Conservation (phyloP, 2,329 filamentous ascomycete species). For the Fusarium cicatricum region DNA sequence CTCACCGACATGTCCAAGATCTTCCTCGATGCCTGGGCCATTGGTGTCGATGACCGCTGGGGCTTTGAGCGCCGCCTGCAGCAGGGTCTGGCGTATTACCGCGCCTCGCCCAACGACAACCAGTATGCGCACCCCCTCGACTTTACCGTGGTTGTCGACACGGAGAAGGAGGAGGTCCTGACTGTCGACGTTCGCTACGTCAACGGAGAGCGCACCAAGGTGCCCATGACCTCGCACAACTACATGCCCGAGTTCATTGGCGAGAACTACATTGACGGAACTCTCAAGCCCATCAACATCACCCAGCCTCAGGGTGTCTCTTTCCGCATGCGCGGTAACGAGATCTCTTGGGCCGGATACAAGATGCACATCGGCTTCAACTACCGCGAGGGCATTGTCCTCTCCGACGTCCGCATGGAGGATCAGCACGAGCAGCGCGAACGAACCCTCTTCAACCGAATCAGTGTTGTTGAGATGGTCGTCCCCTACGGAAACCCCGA, state of each 20-base stretch:
- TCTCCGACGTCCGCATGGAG: conserved; percentile 74
- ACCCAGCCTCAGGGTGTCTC: conserved; percentile 53
- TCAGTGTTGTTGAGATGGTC: conserved; percentile 75
- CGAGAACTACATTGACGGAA: conserved; percentile 47
- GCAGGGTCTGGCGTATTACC: conserved; percentile 84
- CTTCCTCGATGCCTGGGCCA: conserved; percentile 86
- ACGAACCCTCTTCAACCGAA: conserved; percentile 71
- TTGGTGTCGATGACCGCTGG: conserved; percentile 82
- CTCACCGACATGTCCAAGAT: conserved; percentile 86
- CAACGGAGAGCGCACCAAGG: conserved; percentile 58
- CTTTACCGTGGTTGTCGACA: conserved; percentile 53
- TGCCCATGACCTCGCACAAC: conserved; percentile 50
- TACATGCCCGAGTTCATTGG: conserved; percentile 49
- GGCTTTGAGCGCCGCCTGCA: conserved; percentile 76
- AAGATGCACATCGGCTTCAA: conserved; percentile 77
- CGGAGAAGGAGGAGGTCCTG: conserved; percentile 59
- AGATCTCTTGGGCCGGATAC: conserved; percentile 70
- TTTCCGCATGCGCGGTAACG: conserved; percentile 57
- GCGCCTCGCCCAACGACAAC: conserved; percentile 74
- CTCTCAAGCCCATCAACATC: conserved; percentile 51
- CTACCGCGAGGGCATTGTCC: conserved; percentile 72
- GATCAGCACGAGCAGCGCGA: conserved; percentile 51
- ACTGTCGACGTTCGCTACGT: conserved; percentile 53
- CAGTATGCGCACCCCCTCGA: conserved; percentile 66
- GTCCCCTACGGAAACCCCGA: conserved; percentile 82